These are phyloP conservation scores for Rhodamnia rubescens DNA, from an alignment of 345 rosid species.

Conservation along the genomic window DNA sequence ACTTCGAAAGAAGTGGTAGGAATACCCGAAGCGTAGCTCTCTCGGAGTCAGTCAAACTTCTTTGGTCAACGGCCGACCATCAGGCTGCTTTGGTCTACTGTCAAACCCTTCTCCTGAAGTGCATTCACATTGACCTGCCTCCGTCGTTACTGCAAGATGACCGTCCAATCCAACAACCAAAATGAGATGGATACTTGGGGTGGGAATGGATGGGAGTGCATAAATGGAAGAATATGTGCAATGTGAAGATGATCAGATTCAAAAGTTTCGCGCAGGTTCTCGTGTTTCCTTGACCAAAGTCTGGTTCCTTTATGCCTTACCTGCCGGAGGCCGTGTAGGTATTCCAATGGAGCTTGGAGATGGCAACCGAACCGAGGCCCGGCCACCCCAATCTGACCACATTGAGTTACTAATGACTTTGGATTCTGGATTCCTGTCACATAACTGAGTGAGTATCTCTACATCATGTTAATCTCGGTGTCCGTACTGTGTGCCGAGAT, in stretches of 20 bases:
- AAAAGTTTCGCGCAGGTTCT: not conserved
- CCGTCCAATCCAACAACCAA: not conserved
- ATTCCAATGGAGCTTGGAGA: not conserved
- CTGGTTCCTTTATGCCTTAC: not conserved
- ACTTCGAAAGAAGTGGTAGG: too few relatives aligned
- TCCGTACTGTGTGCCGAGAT: not conserved
- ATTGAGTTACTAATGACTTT: not conserved
- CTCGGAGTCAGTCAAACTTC: not conserved
- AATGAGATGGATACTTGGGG: not conserved
- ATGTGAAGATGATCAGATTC: not conserved
- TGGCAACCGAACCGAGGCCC: not conserved
- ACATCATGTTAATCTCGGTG: not conserved
- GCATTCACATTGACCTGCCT: not conserved
- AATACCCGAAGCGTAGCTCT: too few relatives aligned
- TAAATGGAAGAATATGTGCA: not conserved
- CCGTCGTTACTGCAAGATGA: not conserved
- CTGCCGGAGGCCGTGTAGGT: not conserved
- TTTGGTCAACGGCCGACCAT: not conserved
- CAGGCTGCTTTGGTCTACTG: not conserved
- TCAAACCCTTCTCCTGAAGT: not conserved
- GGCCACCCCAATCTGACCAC: not conserved
- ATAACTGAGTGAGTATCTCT: not conserved
- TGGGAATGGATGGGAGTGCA: not conserved
- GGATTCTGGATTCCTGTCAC: not conserved
- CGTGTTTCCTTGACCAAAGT: not conserved